These are phyloP conservation scores for Cerioporus squamosus DNA, from an alignment of 1,284 basidiomycete genomes.

Conservation along the genomic window DNA sequence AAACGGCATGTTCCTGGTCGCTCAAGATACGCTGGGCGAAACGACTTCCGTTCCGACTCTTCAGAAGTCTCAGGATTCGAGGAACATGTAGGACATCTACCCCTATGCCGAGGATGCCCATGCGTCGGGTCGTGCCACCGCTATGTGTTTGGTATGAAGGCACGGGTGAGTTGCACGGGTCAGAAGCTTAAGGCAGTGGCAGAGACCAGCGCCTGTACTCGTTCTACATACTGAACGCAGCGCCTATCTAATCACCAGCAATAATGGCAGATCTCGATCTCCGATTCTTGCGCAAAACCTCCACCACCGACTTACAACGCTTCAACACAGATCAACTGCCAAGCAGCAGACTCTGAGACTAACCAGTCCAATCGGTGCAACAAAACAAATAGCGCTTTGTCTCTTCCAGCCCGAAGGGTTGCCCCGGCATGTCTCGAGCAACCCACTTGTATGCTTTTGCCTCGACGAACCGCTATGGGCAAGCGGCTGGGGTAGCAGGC, in stretches of 20 bases:
- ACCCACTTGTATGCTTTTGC: constrained; percentile 74
- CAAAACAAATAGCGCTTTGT: not conserved
- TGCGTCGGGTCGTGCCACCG: constrained; percentile 31
- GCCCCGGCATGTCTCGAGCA: constrained; percentile 36
- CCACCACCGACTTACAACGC: not conserved
- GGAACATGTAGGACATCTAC: constrained; percentile 77
- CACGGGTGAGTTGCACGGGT: too few relatives aligned
- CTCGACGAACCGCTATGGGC: constrained; percentile 76
- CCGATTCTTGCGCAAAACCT: not conserved
- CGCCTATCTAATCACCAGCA: not conserved
- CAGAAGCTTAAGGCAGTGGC: too few relatives aligned
- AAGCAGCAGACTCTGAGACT: not conserved
- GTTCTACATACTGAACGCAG: constrained; percentile 1
- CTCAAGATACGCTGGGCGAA: constrained; percentile 72
- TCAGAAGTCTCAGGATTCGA: constrained; percentile 61
- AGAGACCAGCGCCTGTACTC: not conserved
- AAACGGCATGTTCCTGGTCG: constrained; percentile 51
- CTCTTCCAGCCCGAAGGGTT: not conserved
- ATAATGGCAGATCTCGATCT: constrained; percentile 14
- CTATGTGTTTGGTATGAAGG: too few relatives aligned
- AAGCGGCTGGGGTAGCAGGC: constrained; percentile 61
- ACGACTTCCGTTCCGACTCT: constrained; percentile 50
- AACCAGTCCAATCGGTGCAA: not conserved
- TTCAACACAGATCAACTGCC: not conserved
- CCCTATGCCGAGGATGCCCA: constrained; percentile 76